Evolutionary conservation across 345 rosid species (phyloP), one percentile per base, ranked within the genome.

Genomic region (Citrus inodora): DNA sequence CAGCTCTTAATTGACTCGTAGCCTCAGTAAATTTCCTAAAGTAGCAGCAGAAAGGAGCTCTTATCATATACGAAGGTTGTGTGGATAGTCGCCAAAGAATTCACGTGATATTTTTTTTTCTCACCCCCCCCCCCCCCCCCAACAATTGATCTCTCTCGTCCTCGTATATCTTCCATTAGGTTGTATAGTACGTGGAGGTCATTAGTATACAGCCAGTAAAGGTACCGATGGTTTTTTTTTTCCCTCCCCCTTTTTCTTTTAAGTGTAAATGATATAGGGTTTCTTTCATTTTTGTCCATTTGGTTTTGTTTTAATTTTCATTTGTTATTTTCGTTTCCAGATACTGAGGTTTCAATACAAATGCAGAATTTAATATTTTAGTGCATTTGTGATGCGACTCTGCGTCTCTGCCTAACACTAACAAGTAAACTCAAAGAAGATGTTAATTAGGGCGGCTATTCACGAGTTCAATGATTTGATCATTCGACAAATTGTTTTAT

Each of bases 261-360:
- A 73, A 46, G 35, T 77, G 80, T 76, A 76, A 69, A 81, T 79
- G 81, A 62, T 67, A 76, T 21, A 53, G 84, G 76, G 56, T 65
- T 17, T 40, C 72, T 27, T 30, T 58, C 6, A 19, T n/a, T 38
- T 48, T 38, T 35, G 9, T 19, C 2, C 33, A 4, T 22, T 27
- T 14, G 16, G 40, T 46, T 10, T 37, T 7, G 10, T 33, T 27
- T 33, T 14, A 4, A 51, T 71, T 42, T 48, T 17, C 13, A 10
- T 51, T n/a, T 72, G 19, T 40, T n/a, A 40, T 37, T 30, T 55
- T 7, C 33, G 30, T 73, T 82, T 38, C 28, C 51, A 60, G 30
- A 38, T 69, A 70, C 56, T 60, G 71, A 74, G 74, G 24, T 66
- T 48, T 59, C 8, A 28, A 32, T 75, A 28, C n/a, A 48, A 61